These are phyloP conservation scores for Acmispon strigosus DNA, from an alignment of 306 rosid species.

Conservation along the genomic window DNA sequence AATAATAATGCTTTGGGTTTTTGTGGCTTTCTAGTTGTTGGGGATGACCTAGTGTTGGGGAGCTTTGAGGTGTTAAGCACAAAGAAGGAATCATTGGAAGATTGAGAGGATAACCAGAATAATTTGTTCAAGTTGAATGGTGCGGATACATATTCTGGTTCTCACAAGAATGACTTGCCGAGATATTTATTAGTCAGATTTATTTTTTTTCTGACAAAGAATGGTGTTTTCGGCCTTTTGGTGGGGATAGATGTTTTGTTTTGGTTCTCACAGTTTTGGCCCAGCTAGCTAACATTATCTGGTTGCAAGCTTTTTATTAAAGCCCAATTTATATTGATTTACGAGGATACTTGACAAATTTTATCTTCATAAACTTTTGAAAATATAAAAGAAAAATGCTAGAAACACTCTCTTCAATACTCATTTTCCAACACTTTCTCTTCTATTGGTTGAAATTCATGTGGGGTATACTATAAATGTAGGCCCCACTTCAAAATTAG, in stretches of 20 bases:
- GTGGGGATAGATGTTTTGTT: no score
- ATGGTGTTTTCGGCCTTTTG: no score
- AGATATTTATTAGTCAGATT: slow-evolving; percentile 15
- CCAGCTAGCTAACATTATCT: not conserved
- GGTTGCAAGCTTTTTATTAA: not conserved
- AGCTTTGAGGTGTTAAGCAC: slow-evolving; percentile 24
- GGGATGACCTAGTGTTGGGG: slow-evolving; percentile 13
- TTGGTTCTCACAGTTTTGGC: not conserved
- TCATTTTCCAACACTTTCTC: no score
- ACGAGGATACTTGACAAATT: no score
- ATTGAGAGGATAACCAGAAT: not conserved
- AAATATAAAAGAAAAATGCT: no score
- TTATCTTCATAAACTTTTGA: no score
- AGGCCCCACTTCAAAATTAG: no score
- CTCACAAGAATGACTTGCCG: not conserved
- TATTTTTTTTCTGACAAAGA: not conserved
- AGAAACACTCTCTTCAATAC: no score
- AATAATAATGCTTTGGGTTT: slow-evolving; percentile 16
- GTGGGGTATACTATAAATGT: no score
- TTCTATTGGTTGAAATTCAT: no score
- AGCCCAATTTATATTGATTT: not conserved
- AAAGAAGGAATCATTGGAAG: slow-evolving; percentile 43
- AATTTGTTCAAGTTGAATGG: not conserved
- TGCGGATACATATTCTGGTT: slow-evolving; percentile 5
- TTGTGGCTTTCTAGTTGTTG: not conserved